phyloP scores from a whole-genome alignment of 306 rosid genomes.

The Hippophae gyantsensis region DNA sequence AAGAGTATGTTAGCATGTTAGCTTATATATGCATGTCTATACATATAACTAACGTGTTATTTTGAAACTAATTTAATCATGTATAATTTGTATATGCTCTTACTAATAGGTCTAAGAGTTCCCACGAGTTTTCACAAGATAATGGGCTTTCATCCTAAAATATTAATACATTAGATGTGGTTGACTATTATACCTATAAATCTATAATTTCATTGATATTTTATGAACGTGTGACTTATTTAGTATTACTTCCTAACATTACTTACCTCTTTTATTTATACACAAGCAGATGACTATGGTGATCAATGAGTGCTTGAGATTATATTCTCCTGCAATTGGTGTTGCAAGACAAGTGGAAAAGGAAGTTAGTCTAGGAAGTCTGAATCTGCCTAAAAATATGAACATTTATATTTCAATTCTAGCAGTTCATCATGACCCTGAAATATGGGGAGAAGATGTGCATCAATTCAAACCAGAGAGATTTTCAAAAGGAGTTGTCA shows the following conservation, averaged over 20 bases:
- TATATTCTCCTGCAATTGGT: constrained; percentile 3
- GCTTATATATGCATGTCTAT: too few species aligned
- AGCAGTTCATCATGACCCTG: constrained; percentile 9
- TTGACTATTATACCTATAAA: too few species aligned
- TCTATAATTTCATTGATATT: too few species aligned
- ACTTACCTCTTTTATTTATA: neutral
- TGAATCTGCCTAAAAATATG: constrained; percentile 3
- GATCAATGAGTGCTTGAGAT: constrained; percentile 18
- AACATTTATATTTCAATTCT: neutral
- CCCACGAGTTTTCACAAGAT: too few species aligned
- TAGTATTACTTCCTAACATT: neutral
- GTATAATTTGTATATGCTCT: too few species aligned
- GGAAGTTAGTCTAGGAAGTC: constrained; percentile 1
- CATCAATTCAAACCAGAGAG: constrained; percentile 14
- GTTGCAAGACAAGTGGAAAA: neutral
- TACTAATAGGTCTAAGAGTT: too few species aligned
- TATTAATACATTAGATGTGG: too few species aligned
- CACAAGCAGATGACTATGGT: constrained; percentile 14
- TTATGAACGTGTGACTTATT: too few species aligned
- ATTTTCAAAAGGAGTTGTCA: constrained; percentile 8
- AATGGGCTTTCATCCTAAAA: too few species aligned
- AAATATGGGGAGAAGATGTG: constrained; percentile 12
- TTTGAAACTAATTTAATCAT: too few species aligned
- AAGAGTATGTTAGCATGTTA: too few species aligned
- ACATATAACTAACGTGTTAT: too few species aligned